A percentile compares a stretch with the other conserved stretches of the same genome.
phyloP scores from a whole-genome alignment of 495 filamentous ascomycete species.

The Cercophora scortea region DNA sequence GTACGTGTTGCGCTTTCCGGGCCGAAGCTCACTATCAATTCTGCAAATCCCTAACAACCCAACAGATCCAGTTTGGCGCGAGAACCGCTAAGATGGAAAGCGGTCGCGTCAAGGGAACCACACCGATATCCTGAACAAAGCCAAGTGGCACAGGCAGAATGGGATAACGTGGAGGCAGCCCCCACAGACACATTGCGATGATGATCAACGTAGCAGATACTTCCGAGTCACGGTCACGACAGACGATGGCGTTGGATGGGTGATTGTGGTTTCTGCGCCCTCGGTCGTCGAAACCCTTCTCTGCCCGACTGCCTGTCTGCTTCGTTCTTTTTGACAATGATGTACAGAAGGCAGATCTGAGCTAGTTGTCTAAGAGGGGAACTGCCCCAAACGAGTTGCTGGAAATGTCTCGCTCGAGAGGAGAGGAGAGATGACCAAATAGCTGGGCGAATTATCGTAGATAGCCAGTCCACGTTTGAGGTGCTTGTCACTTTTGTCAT shows the following conservation, averaged over 20 bases:
- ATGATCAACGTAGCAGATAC: conserved; percentile 51
- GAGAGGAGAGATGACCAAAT: no score
- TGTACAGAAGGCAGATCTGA: conserved; percentile 43
- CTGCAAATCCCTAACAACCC: conserved; percentile 7
- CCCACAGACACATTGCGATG: conserved; percentile 33
- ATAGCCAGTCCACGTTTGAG: no score
- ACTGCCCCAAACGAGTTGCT: neutral
- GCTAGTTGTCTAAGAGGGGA: conserved; percentile 8
- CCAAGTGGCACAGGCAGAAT: neutral
- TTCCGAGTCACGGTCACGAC: conserved; percentile 41
- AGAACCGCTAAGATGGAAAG: conserved; percentile 79
- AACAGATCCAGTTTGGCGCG: conserved; percentile 72
- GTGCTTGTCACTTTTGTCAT: no score
- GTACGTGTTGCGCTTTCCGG: conserved; percentile 26
- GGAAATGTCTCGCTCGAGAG: no score
- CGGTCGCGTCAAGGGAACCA: conserved; percentile 65
- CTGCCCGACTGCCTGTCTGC: conserved; percentile 3
- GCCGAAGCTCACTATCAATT: neutral
- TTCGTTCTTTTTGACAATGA: conserved; percentile 27
- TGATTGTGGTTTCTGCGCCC: conserved; percentile 16
- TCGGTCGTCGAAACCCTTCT: conserved; percentile 17
- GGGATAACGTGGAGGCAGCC: neutral
- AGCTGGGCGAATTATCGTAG: no score
- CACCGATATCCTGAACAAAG: conserved; percentile 28
- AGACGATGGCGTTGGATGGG: conserved; percentile 5